Conservation (phyloP, 768 basidiomycete genomes). For the Tricholoma sp. region DNA sequence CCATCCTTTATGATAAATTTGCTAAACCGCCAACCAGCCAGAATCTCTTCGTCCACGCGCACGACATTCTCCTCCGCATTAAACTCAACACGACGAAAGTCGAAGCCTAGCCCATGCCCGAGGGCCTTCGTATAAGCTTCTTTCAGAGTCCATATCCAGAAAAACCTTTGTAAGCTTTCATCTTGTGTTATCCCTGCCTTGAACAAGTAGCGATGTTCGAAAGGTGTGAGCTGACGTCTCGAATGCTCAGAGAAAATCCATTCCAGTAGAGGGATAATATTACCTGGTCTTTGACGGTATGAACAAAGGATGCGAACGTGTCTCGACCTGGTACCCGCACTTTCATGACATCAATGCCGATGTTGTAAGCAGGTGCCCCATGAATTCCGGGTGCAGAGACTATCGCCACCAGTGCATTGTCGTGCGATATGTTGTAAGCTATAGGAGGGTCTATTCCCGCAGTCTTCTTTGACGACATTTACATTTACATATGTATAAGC, state of each 20-base stretch:
- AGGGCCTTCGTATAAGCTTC: slow-evolving; percentile 90
- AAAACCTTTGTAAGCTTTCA: slow-evolving; percentile 59
- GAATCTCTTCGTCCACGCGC: slow-evolving; percentile 51
- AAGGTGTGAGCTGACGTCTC: slow-evolving; percentile 34
- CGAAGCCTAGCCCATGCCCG: slow-evolving; percentile 78
- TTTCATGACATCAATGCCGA: slow-evolving; percentile 85
- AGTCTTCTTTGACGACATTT: slow-evolving; percentile 33
- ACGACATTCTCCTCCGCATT: slow-evolving; percentile 47
- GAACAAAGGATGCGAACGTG: slow-evolving; percentile 55
- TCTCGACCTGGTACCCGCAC: slow-evolving; percentile 55
- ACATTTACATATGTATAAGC: neutral
- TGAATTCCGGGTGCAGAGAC: slow-evolving; percentile 43
- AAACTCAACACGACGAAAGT: slow-evolving; percentile 73
- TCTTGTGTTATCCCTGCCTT: slow-evolving; percentile 33
- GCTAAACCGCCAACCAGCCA: slow-evolving; percentile 63
- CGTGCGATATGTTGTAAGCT: slow-evolving; percentile 80
- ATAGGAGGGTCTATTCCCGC: slow-evolving; percentile 47
- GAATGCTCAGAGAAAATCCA: slow-evolving; percentile 4
- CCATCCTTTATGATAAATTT: slow-evolving; percentile 50
- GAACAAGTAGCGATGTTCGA: slow-evolving; percentile 35
- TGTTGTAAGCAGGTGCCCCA: slow-evolving; percentile 47
- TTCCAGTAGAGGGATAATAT: neutral
- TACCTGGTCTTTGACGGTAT: slow-evolving; percentile 63
- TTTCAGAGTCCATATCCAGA: slow-evolving; percentile 87
- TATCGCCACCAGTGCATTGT: slow-evolving; percentile 69